phyloP scores from a whole-genome alignment of 192 early-diverging fungal species.

The Coemansia brasiliensis region DNA sequence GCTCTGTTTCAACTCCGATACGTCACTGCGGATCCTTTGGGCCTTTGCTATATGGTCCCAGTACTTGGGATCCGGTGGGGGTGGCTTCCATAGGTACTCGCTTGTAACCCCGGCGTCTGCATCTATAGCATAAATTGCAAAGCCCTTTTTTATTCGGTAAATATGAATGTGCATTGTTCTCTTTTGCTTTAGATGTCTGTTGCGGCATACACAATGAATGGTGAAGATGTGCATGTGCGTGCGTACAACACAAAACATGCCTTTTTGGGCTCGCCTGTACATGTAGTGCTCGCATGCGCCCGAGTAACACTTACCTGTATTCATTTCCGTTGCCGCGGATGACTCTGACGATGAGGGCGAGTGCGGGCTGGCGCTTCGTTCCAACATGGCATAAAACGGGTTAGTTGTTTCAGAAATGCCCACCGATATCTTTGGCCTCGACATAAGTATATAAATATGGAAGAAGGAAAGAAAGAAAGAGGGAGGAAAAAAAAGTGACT shows the following conservation, averaged over 20 bases:
- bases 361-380: conserved; percentile 13
- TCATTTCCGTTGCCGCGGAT: conserved; percentile 1
- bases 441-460: conserved; percentile 5
- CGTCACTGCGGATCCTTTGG: conserved; percentile 28
- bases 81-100: conserved; percentile 44
- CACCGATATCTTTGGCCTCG: conserved; percentile 1
- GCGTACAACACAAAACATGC: too few relatives aligned
- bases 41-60: conserved; percentile 48
- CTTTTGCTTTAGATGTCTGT: background rate
- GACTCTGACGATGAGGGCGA: conserved; percentile 14
- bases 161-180: conserved; percentile 10
- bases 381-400: conserved; percentile 19
- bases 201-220: background rate
- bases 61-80: conserved; percentile 41
- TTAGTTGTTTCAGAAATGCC: background rate
- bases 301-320: conserved; percentile 12
- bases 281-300: too few relatives aligned
- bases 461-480: background rate
- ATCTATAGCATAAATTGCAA: background rate
- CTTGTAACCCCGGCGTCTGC: background rate
- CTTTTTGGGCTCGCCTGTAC: too few relatives aligned
- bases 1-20: conserved; percentile 15
- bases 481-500: background rate
- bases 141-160: background rate
- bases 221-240: too few relatives aligned